A percentile compares a stretch with the other conserved stretches of the same genome.
These are phyloP conservation scores for Populus trichocarpa DNA, from an alignment of 441 rosid species.

Conservation along the genomic window DNA sequence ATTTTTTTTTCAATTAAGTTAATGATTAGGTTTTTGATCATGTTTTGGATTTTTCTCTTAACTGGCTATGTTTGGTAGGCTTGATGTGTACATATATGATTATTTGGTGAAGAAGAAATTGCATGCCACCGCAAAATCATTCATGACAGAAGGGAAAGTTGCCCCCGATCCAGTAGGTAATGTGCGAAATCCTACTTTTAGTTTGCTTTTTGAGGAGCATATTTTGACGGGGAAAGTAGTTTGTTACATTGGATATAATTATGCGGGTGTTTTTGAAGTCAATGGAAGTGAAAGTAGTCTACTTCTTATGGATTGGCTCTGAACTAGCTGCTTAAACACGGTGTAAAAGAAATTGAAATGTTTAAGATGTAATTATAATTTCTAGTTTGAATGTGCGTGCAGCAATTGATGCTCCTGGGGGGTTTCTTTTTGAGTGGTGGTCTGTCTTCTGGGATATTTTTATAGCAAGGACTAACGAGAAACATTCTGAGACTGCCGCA, in stretches of 20 bases:
- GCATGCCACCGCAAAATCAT: constrained; percentile 47
- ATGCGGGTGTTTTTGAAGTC: neutral
- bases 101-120: constrained; percentile 57
- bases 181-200: too few species aligned
- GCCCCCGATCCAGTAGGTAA: constrained; percentile 51
- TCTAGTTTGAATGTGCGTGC: constrained; percentile 12
- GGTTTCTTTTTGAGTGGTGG: constrained; percentile 69
- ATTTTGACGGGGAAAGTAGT: neutral
- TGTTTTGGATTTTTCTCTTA: constrained; percentile 1
- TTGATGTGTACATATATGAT: constrained; percentile 56
- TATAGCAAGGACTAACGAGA: constrained; percentile 45
- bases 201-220: neutral
- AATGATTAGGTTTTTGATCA: neutral
- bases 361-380: neutral
- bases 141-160: constrained; percentile 49
- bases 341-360: neutral
- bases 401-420: constrained; percentile 63
- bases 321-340: neutral
- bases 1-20: neutral
- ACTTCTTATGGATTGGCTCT: neutral
- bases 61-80: constrained; percentile 27
- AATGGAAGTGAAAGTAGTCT: neutral
- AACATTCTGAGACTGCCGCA: constrained; percentile 45
- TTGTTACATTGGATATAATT: neutral
- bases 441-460: constrained; percentile 65